Percentiles rank a stretch among this genome's conserved stretches.
phyloP scores from a whole-genome alignment of 2,329 filamentous ascomycete species.

The Xylariaceae sp. region DNA sequence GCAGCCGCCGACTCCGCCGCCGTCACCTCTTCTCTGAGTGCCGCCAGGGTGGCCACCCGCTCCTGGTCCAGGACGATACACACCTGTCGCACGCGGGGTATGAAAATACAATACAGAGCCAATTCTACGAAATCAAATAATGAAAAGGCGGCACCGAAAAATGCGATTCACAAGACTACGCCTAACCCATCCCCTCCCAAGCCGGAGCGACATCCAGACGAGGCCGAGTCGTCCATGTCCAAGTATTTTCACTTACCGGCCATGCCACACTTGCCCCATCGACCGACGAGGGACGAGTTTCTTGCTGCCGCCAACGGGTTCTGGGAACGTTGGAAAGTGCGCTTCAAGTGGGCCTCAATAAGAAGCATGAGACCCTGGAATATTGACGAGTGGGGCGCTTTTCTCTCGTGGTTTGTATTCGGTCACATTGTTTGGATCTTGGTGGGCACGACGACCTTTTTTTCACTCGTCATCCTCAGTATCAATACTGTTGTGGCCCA shows the following conservation, averaged over 20 bases:
- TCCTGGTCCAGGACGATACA: slow-evolving; percentile 37
- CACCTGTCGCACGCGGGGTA: slow-evolving; percentile 24
- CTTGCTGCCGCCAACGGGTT: slow-evolving; percentile 89
- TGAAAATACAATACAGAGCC: slow-evolving; percentile 26
- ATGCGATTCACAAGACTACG: slow-evolving; percentile 19
- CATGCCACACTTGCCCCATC: slow-evolving; percentile 72
- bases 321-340: slow-evolving; percentile 83
- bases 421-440: slow-evolving; percentile 94
- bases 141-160: slow-evolving; percentile 17
- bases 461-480: slow-evolving; percentile 83
- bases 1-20: slow-evolving; percentile 36
- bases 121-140: slow-evolving; percentile 32
- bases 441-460: slow-evolving; percentile 96
- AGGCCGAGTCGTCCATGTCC: slow-evolving; percentile 44
- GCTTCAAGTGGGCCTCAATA: slow-evolving; percentile 98
- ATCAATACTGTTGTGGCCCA: slow-evolving; percentile 97
- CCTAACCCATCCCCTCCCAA: slow-evolving; percentile 14
- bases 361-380: slow-evolving; percentile 92
- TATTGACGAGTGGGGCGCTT: slow-evolving; percentile 91
- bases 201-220: slow-evolving; percentile 19
- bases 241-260: slow-evolving; percentile 53
- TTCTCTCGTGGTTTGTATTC: slow-evolving; percentile 89
- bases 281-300: slow-evolving; percentile 90
- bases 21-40: slow-evolving; percentile 29
- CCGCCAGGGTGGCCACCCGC: slow-evolving; percentile 37